These are phyloP conservation scores for Endothia cerciana DNA, from an alignment of 2,329 filamentous ascomycete species.

Conservation along the genomic window DNA sequence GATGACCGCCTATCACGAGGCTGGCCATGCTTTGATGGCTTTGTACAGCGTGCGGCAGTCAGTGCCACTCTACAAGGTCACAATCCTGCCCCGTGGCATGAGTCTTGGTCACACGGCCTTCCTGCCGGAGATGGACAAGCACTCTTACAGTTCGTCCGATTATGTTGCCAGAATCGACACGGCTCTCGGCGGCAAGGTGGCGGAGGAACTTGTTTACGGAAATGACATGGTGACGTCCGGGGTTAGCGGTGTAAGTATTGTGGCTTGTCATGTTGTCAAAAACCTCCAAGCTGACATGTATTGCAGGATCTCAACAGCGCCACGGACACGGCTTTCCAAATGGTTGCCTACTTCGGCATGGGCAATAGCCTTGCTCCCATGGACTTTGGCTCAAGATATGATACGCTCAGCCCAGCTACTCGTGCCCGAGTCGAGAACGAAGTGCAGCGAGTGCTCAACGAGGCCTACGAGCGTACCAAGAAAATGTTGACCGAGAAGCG, in stretches of 20 bases:
- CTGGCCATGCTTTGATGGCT: constrained; percentile 88
- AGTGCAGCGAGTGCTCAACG: constrained; percentile 82
- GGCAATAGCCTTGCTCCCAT: constrained; percentile 86
- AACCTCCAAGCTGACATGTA: constrained; percentile 34
- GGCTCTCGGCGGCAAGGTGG: constrained; percentile 77
- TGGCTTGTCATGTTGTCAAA: not conserved
- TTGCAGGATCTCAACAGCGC: constrained; percentile 78
- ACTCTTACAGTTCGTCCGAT: constrained; percentile 84
- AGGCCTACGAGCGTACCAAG: constrained; percentile 74
- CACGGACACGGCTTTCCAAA: constrained; percentile 79
- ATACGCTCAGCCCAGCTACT: constrained; percentile 81
- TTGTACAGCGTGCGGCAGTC: constrained; percentile 76
- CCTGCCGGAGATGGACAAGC: constrained; percentile 90
- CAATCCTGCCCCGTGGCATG: constrained; percentile 88
- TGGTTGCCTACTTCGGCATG: constrained; percentile 91
- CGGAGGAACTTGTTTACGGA: constrained; percentile 87
- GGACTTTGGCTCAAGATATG: constrained; percentile 81
- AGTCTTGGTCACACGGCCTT: constrained; percentile 85
- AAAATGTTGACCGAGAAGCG: constrained; percentile 74
- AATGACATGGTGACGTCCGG: constrained; percentile 90
- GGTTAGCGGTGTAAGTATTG: constrained; percentile 69
- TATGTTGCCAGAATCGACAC: constrained; percentile 72
- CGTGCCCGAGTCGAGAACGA: constrained; percentile 86
- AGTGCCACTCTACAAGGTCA: constrained; percentile 91
- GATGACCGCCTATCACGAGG: constrained; percentile 97